A percentile compares a stretch with the other conserved stretches of the same genome.
Conservation (phyloP, 2,329 filamentous ascomycete genomes). For the Sporothrix pseudoabietina region DNA sequence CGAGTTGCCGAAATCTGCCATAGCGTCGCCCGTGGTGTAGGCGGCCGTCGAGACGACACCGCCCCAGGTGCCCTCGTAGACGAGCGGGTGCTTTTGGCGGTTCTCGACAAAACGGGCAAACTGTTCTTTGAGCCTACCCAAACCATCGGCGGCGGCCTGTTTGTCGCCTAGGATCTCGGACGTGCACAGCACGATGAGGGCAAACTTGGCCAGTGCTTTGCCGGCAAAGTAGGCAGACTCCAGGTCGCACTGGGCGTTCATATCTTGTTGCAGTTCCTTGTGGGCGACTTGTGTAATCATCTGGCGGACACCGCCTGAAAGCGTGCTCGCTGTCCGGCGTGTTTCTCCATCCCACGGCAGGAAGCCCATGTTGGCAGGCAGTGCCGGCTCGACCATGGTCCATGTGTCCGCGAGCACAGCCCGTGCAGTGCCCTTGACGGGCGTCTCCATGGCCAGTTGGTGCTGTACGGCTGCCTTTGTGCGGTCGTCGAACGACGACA, state of each 20-base stretch:
- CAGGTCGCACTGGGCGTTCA: conserved; percentile 70
- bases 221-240: conserved; percentile 94
- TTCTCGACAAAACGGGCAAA: conserved; percentile 70
- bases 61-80: conserved; percentile 72
- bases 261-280: conserved; percentile 71
- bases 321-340: conserved; percentile 47
- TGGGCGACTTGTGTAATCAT: conserved; percentile 64
- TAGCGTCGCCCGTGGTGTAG: conserved; percentile 68
- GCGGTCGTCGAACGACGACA: conserved; percentile 68
- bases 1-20: conserved; percentile 86
- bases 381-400: conserved; percentile 73
- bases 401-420: conserved; percentile 72
- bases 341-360: conserved; percentile 68
- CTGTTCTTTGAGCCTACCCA: conserved; percentile 64
- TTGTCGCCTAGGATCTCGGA: conserved; percentile 64
- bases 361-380: conserved; percentile 76
- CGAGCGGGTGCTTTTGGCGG: conserved; percentile 65
- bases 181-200: conserved; percentile 65
- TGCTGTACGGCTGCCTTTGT: conserved; percentile 53
- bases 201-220: conserved; percentile 76
- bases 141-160: conserved; percentile 57
- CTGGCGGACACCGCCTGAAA: conserved; percentile 59
- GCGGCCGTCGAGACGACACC: conserved; percentile 76
- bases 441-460: conserved; percentile 69
- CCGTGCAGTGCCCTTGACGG: conserved; percentile 80